Evolutionary conservation across 768 basidiomycete genomes (phyloP).

Genomic region (Phylloporus arenicola): DNA sequence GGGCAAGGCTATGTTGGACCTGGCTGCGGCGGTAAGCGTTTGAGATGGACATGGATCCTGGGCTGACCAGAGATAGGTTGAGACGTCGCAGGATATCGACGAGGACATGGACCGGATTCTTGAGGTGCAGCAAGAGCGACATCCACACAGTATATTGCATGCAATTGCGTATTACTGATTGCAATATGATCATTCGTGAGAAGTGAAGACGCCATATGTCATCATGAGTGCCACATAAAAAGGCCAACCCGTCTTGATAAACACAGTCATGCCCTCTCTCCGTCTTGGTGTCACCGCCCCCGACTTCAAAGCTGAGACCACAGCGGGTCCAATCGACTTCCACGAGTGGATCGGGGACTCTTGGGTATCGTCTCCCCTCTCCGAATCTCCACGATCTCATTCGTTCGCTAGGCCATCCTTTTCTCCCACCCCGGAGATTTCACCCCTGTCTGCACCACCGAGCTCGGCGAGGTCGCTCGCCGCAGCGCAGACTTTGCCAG

Average conservation of each 20-base stretch:
- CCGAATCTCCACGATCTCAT: not conserved
- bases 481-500: slow-evolving; percentile 78
- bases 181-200: slow-evolving; percentile 42
- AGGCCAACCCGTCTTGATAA: slow-evolving; percentile 2
- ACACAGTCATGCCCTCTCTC: slow-evolving; percentile 42
- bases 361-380: slow-evolving; percentile 54
- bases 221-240: slow-evolving; percentile 18
- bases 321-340: slow-evolving; percentile 81
- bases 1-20: slow-evolving; percentile 89
- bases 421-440: slow-evolving; percentile 96
- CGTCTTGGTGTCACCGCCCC: slow-evolving; percentile 87
- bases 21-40: slow-evolving; percentile 76
- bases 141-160: slow-evolving; percentile 89
- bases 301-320: slow-evolving; percentile 88
- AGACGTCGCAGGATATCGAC: slow-evolving; percentile 80
- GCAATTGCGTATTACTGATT: slow-evolving; percentile 83
- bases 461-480: slow-evolving; percentile 92
- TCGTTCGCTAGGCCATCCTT: slow-evolving; percentile 59
- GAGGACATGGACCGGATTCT: slow-evolving; percentile 86
- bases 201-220: slow-evolving; percentile 54
- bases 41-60: not conserved
- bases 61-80: slow-evolving; percentile 55
- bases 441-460: slow-evolving; percentile 94
- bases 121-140: slow-evolving; percentile 77
- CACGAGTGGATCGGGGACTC: slow-evolving; percentile 88